These are phyloP conservation scores for Pseudognaphalium luteoalbum DNA, from an alignment of 129 eudicot species.

Conservation along the genomic window DNA sequence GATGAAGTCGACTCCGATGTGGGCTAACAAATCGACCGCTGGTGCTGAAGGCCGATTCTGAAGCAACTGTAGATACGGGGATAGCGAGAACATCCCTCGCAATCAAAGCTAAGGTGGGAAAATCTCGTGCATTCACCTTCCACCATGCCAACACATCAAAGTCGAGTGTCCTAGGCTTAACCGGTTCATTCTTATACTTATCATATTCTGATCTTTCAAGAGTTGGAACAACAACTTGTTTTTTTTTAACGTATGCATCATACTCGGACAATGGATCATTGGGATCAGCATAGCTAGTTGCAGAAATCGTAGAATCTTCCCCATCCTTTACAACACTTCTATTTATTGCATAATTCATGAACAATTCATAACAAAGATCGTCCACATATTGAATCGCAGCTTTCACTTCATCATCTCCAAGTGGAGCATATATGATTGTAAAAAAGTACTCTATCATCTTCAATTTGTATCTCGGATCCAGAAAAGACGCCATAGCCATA, in stretches of 20 bases:
- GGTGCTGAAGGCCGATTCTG: background rate
- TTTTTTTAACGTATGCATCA: no score
- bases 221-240: background rate
- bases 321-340: no score
- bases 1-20: background rate
- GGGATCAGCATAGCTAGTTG: no score
- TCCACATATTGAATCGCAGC: background rate
- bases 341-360: background rate
- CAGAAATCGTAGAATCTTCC: no score
- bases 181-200: background rate
- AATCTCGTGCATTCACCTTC: no score
- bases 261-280: background rate
- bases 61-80: background rate
- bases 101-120: background rate
- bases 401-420: background rate
- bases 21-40: background rate
- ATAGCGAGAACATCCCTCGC: background rate
- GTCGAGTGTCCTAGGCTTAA: background rate
- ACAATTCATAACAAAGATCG: background rate
- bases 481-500: background rate
- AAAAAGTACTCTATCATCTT: background rate
- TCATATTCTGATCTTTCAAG: background rate
- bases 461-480: no score
- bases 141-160: conserved; percentile 22
- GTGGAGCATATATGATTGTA: background rate